Conservation (phyloP, 306 rosid species). For the Castanea mollissima region DNA sequence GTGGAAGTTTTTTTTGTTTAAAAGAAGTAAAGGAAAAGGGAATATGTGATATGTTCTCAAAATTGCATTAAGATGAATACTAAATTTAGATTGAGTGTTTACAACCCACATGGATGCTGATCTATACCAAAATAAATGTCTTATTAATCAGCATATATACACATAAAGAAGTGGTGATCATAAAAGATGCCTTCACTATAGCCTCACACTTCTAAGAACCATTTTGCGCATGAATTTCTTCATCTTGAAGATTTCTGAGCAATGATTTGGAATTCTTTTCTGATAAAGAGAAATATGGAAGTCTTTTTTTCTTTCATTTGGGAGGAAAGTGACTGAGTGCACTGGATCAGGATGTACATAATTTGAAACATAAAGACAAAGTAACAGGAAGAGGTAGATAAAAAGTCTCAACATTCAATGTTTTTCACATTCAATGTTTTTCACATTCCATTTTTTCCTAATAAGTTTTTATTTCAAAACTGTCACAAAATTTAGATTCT, state of each 20-base stretch:
- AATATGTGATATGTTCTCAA: not conserved
- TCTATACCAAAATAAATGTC: too few relatives aligned
- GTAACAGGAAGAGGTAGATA: not conserved
- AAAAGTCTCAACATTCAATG: not conserved
- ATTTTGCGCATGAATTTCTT: not conserved
- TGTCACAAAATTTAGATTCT: constrained; percentile 26
- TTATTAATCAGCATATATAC: not conserved
- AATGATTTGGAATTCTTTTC: not conserved
- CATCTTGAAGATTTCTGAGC: not conserved
- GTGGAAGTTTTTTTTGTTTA: not conserved
- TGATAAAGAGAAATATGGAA: not conserved
- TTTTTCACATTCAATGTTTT: constrained; percentile 20
- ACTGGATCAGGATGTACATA: not conserved
- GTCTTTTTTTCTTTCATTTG: not conserved
- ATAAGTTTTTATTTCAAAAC: not conserved
- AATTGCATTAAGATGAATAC: too few relatives aligned
- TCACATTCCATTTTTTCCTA: constrained; percentile 5
- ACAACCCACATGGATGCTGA: too few relatives aligned
- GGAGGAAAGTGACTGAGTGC: not conserved
- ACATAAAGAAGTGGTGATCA: not conserved
- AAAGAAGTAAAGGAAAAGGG: not conserved
- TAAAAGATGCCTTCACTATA: not conserved
- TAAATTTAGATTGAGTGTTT: too few relatives aligned
- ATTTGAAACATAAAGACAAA: not conserved
- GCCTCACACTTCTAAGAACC: not conserved